Conservation (phyloP, 805 yeast genomes). For the Pichia gijzeniarum region DNA sequence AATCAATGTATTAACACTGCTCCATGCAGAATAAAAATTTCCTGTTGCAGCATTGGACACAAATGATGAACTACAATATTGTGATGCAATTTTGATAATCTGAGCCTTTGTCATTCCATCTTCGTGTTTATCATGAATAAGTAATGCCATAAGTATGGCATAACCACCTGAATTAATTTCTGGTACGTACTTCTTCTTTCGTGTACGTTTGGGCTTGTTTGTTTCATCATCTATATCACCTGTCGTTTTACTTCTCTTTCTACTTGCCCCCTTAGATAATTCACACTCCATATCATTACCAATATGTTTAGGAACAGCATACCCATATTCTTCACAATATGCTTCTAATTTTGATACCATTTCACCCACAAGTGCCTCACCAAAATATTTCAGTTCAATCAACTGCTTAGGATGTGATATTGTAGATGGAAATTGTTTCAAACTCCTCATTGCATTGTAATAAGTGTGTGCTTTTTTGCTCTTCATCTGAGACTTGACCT, state of each 20-base stretch:
- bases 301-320: constrained; percentile 35
- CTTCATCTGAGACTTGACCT: constrained; percentile 10
- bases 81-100: constrained; percentile 46
- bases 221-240: neutral
- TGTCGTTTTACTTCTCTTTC: neutral
- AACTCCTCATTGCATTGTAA: constrained; percentile 47
- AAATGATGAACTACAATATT: constrained; percentile 54
- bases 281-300: neutral
- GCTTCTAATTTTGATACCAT: constrained; percentile 41
- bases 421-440: constrained; percentile 38
- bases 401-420: constrained; percentile 55
- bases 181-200: constrained; percentile 53
- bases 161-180: constrained; percentile 75
- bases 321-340: constrained; percentile 53
- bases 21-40: constrained; percentile 74
- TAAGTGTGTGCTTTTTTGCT: constrained; percentile 39
- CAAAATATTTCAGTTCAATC: constrained; percentile 56
- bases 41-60: constrained; percentile 49
- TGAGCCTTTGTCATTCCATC: constrained; percentile 62
- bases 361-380: constrained; percentile 55
- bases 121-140: constrained; percentile 39
- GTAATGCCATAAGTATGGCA: constrained; percentile 63
- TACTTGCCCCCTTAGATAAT: neutral
- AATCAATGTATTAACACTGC: constrained; percentile 53
- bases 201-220: neutral